A percentile compares a stretch with the other conserved stretches of the same genome.
phyloP scores from a whole-genome alignment of 2,329 filamentous ascomycete genomes.

The Fusarium palustre region DNA sequence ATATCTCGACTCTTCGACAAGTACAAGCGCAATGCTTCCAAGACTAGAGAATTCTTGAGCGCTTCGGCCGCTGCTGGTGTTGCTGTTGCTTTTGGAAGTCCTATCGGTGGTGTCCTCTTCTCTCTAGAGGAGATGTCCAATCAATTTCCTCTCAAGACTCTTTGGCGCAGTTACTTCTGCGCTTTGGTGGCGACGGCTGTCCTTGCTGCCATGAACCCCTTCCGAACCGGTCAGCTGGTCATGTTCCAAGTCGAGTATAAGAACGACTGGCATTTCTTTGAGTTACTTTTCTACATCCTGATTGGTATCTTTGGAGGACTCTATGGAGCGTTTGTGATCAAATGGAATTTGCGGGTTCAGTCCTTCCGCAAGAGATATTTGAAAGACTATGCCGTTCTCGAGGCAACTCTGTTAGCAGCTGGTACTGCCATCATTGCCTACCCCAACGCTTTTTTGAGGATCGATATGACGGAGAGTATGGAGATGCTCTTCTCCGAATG shows the following conservation, averaged over 20 bases:
- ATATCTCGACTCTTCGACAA: constrained; percentile 94
- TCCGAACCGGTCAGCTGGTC: constrained; percentile 95
- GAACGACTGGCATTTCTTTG: constrained; percentile 97
- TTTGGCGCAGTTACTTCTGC: constrained; percentile 99
- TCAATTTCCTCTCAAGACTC: constrained; percentile 94
- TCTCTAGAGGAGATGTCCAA: constrained; percentile 98
- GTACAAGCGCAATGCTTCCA: constrained; percentile 90
- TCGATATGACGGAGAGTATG: constrained; percentile 99
- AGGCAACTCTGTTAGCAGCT: constrained; percentile 85
- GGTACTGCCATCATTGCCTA: constrained; percentile 94
- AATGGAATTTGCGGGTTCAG: constrained; percentile 93
- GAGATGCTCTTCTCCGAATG: constrained; percentile 96
- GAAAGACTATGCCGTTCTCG: constrained; percentile 82
- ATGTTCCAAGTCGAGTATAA: constrained; percentile 99
- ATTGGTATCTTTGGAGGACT: constrained; percentile 93
- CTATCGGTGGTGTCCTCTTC: constrained; percentile 96
- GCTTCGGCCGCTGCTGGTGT: constrained; percentile 95
- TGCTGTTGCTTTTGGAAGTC: constrained; percentile 95
- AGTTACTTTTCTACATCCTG: constrained; percentile 90
- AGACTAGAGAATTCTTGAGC: constrained; percentile 93
- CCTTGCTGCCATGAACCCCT: constrained; percentile 95
- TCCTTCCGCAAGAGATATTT: constrained; percentile 95
- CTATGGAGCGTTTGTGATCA: constrained; percentile 97
- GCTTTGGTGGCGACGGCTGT: constrained; percentile 94
- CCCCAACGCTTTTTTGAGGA: constrained; percentile 92